phyloP scores from a whole-genome alignment of 2,329 filamentous ascomycete genomes.

The Nannizzia gypsea region DNA sequence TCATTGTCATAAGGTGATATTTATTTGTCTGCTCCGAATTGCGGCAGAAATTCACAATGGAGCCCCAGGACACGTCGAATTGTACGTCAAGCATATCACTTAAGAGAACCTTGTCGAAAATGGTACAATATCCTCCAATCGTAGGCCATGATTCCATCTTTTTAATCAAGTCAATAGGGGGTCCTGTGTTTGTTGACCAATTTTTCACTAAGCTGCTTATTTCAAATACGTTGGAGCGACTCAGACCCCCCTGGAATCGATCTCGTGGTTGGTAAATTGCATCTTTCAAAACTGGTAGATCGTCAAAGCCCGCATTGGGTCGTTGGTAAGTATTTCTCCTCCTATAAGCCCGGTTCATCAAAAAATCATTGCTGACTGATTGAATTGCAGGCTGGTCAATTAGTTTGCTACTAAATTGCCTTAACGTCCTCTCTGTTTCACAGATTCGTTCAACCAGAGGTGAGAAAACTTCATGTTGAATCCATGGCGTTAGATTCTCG shows the following conservation, averaged over 20 bases:
- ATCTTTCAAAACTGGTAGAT: background rate
- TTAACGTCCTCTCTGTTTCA: constrained; percentile 2
- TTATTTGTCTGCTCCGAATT: constrained; percentile 11
- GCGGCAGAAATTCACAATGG: constrained; percentile 12
- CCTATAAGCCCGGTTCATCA: constrained; percentile 9
- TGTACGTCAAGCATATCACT: constrained; percentile 11
- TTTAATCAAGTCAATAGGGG: constrained; percentile 4
- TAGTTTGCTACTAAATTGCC: constrained; percentile 6
- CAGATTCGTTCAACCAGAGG: constrained; percentile 11
- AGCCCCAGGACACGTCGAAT: constrained; percentile 6
- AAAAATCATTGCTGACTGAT: constrained; percentile 1
- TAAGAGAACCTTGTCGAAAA: constrained; percentile 12
- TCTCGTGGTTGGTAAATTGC: constrained; percentile 8
- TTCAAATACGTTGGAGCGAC: constrained; percentile 11
- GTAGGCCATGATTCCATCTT: constrained; percentile 9
- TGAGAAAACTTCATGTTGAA: constrained; percentile 31
- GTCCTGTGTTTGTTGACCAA: constrained; percentile 8
- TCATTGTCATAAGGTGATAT: constrained; percentile 22
- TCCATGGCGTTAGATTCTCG: constrained; percentile 24
- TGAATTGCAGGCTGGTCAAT: background rate
- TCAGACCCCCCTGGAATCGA: background rate
- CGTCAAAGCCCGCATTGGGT: constrained; percentile 6
- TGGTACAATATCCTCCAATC: constrained; percentile 8
- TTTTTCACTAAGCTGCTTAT: constrained; percentile 2
- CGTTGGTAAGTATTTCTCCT: constrained; percentile 9